Percentiles rank a stretch among this genome's conserved stretches.
phyloP scores from a whole-genome alignment of 148 eudicot species.

The Linanthus parryae region DNA sequence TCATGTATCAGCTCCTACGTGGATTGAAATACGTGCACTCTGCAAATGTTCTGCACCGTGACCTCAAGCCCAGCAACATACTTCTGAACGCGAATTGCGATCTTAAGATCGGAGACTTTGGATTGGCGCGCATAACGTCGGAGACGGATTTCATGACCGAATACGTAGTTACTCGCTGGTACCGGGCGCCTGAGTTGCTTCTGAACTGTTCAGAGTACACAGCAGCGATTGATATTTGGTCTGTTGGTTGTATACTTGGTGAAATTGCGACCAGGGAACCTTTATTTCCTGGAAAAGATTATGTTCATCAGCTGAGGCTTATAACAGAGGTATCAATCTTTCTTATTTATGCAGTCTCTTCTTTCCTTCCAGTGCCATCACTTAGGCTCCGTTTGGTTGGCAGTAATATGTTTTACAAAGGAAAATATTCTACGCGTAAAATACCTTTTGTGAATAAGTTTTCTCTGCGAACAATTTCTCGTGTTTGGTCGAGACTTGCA shows the following conservation, averaged over 20 bases:
- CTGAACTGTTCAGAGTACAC: slow-evolving; percentile 48
- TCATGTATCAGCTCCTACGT: slow-evolving; percentile 40
- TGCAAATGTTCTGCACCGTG: slow-evolving; percentile 43
- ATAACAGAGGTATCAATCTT: slow-evolving; percentile 56
- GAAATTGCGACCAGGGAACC: slow-evolving; percentile 65
- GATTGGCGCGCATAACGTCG: slow-evolving; percentile 40
- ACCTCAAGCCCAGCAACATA: slow-evolving; percentile 38
- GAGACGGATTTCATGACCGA: slow-evolving; percentile 53
- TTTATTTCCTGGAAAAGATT: slow-evolving; percentile 69
- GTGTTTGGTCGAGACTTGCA: no score
- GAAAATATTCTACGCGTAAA: no score
- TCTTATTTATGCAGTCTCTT: background rate
- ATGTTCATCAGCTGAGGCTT: slow-evolving; percentile 73
- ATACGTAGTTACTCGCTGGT: slow-evolving; percentile 41
- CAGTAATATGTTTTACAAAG: no score
- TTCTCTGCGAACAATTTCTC: no score
- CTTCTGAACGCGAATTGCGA: slow-evolving; percentile 38
- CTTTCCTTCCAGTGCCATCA: no score
- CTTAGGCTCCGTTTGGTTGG: no score
- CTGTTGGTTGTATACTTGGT: slow-evolving; percentile 64
- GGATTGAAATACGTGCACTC: slow-evolving; percentile 44
- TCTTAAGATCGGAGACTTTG: slow-evolving; percentile 43
- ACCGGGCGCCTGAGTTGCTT: slow-evolving; percentile 43
- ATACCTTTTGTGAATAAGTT: no score
- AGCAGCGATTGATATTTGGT: slow-evolving; percentile 46